A percentile compares a stretch with the other conserved stretches of the same genome.
These are phyloP conservation scores for Ceratocystis diversiconidia DNA, from an alignment of 2,329 filamentous ascomycete genomes.

Conservation along the genomic window DNA sequence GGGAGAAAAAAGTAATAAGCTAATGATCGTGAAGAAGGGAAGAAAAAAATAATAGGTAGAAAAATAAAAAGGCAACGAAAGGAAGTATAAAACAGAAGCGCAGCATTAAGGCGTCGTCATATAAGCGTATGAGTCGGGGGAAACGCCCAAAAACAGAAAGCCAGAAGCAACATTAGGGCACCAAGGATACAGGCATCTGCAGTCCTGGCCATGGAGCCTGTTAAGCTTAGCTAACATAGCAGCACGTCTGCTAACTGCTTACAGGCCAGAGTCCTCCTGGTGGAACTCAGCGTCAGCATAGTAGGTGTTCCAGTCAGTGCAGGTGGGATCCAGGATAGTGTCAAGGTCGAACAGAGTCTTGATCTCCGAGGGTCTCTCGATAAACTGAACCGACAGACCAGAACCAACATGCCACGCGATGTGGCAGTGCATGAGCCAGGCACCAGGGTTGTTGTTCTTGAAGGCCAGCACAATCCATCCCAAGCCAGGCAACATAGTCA, in stretches of 20 bases:
- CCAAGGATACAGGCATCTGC: background rate
- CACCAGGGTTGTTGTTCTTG: slow-evolving; percentile 36
- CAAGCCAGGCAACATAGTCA: slow-evolving; percentile 31
- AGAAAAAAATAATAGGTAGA: background rate
- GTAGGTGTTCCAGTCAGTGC: slow-evolving; percentile 18
- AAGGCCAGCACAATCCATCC: slow-evolving; percentile 38
- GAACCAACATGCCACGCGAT: slow-evolving; percentile 42
- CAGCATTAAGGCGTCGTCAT: background rate
- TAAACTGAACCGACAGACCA: slow-evolving; percentile 39
- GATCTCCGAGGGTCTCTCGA: slow-evolving; percentile 23
- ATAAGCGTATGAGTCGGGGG: background rate
- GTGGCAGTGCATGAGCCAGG: slow-evolving; percentile 41
- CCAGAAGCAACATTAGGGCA: background rate
- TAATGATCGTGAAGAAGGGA: background rate
- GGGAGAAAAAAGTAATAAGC: background rate
- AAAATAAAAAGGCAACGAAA: background rate
- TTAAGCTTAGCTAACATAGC: background rate
- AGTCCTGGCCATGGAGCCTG: background rate
- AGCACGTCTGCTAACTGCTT: background rate
- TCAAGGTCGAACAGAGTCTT: slow-evolving; percentile 17
- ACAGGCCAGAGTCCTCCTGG: slow-evolving; percentile 20
- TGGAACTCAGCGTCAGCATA: slow-evolving; percentile 17
- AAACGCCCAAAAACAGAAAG: background rate
- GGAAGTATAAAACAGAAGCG: background rate
- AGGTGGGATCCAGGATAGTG: slow-evolving; percentile 16